Conservation (phyloP, 106 monocot species). For the Dioscorea zingiberensis region DNA sequence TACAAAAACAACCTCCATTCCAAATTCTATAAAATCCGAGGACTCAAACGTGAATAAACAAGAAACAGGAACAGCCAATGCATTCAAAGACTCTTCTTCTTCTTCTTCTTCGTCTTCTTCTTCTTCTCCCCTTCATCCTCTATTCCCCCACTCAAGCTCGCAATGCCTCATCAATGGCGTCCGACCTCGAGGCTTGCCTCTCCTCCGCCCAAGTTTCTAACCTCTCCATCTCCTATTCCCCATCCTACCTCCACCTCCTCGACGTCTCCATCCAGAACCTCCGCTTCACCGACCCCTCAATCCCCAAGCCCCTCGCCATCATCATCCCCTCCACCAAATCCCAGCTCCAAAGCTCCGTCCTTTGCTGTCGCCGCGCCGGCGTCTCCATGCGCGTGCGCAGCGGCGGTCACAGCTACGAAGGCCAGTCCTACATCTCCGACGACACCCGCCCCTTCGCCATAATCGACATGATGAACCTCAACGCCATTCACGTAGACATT, state of each 20-base stretch:
- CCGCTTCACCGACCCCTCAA: conserved; percentile 18
- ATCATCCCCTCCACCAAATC: conserved; percentile 15
- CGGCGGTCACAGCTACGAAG: conserved; percentile 48
- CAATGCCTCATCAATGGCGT: no score
- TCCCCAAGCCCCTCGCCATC: conserved; percentile 21
- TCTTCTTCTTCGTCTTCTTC: no score
- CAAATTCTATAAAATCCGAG: no score
- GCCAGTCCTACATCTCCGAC: conserved; percentile 20
- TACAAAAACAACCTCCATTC: no score
- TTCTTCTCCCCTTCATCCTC: no score
- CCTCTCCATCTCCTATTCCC: neutral
- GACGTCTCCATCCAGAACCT: conserved; percentile 39
- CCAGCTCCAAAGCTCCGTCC: conserved; percentile 12
- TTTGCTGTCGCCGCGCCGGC: conserved; percentile 13
- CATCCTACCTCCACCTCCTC: neutral
- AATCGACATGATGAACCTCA: conserved; percentile 30
- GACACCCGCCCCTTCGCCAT: conserved; percentile 16
- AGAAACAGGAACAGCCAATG: no score
- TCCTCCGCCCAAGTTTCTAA: neutral
- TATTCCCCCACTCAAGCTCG: no score
- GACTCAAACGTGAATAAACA: no score
- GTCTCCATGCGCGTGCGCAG: conserved; percentile 30
- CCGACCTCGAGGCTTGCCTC: neutral
- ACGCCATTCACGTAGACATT: conserved; percentile 11
- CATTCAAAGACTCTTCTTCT: no score